Percentiles rank a stretch among this genome's conserved stretches.
phyloP scores from a whole-genome alignment of 371 early-diverging fungal species.

The Haplosporangium sp. region DNA sequence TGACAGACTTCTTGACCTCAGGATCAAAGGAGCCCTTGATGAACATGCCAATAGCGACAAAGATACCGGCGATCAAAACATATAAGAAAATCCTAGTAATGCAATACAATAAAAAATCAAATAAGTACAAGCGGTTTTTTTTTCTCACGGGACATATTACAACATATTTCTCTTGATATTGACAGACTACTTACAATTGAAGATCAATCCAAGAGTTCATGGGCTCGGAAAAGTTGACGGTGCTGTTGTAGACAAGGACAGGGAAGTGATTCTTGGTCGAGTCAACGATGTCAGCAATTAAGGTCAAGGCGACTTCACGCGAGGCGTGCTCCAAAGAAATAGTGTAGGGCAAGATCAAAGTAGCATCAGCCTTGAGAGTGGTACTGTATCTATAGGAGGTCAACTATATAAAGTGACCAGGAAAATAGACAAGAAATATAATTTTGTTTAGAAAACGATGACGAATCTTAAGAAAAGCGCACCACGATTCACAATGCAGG shows the following conservation, averaged over 20 bases:
- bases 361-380: slow-evolving; percentile 45
- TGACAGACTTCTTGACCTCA: slow-evolving; percentile 43
- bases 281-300: slow-evolving; percentile 51
- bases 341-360: slow-evolving; percentile 47
- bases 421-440: background rate
- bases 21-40: slow-evolving; percentile 44
- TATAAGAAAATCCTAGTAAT: slow-evolving; percentile 47
- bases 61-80: slow-evolving; percentile 49
- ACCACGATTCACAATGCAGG: background rate
- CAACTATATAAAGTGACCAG: slow-evolving; percentile 20
- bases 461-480: background rate
- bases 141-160: background rate
- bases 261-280: slow-evolving; percentile 52
- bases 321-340: slow-evolving; percentile 49
- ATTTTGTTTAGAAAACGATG: background rate
- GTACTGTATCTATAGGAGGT: slow-evolving; percentile 52
- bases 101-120: background rate
- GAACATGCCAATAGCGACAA: slow-evolving; percentile 44
- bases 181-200: slow-evolving; percentile 31
- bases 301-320: slow-evolving; percentile 49
- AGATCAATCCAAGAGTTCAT: slow-evolving; percentile 45
- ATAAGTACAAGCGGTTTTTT: background rate
- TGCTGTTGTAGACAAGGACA: slow-evolving; percentile 52
- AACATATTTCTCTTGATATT: background rate
- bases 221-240: slow-evolving; percentile 53